A percentile compares a stretch with the other conserved stretches of the same genome.
These are phyloP conservation scores for Ramicandelaber brevisporus DNA, from an alignment of 192 early-diverging fungal genomes.

Conservation along the genomic window DNA sequence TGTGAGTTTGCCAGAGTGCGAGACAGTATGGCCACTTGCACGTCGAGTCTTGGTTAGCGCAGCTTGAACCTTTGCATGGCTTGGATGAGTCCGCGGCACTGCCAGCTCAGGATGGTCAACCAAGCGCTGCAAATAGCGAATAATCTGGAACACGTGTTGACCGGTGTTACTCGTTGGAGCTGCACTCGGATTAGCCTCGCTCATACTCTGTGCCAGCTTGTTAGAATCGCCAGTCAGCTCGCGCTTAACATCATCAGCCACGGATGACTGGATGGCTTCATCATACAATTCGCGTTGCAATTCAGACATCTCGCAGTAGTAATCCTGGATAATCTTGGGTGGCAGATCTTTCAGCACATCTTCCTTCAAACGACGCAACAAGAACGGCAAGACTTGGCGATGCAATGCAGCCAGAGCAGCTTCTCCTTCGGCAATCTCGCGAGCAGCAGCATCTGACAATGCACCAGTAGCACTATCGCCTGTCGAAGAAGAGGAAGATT, in stretches of 20 bases:
- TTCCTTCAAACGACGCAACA: constrained; percentile 90
- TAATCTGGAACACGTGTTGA: constrained; percentile 94
- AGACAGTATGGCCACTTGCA: constrained; percentile 18
- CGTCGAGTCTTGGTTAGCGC: constrained; percentile 21
- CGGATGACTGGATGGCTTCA: constrained; percentile 54
- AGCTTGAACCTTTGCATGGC: constrained; percentile 37
- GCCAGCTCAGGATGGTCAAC: constrained; percentile 91
- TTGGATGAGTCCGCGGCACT: constrained; percentile 66
- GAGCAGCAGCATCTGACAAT: no score
- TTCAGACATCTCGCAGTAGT: constrained; percentile 86
- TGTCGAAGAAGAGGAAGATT: no score
- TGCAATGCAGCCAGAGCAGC: constrained; percentile 75
- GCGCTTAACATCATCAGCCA: constrained; percentile 5
- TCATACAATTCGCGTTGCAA: constrained; percentile 81
- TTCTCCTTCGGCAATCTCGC: constrained; percentile 9
- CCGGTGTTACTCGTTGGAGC: no score
- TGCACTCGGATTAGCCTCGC: constrained; percentile 12
- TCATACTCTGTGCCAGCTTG: constrained; percentile 5
- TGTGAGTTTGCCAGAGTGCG: constrained; percentile 63
- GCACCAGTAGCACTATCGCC: constrained; percentile 18
- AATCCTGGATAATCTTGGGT: constrained; percentile 98
- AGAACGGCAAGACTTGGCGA: constrained; percentile 86
- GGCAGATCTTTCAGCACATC: constrained; percentile 90
- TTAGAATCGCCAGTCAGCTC: constrained; percentile 8
- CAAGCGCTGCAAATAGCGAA: constrained; percentile 86